Conservation (phyloP, 2,329 filamentous ascomycete genomes). For the Septoria petroselini region DNA sequence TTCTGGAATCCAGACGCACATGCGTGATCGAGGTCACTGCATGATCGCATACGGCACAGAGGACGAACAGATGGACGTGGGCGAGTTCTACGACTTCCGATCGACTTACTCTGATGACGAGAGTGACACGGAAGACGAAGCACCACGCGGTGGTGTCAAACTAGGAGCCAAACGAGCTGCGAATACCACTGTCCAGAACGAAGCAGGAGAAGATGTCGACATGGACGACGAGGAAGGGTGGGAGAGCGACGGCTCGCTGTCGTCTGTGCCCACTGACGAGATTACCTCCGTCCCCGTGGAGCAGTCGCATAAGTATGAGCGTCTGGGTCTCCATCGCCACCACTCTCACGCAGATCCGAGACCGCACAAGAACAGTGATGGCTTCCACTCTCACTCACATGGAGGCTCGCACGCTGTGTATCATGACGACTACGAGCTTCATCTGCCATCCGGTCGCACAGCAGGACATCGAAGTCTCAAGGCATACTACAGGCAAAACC, state of each 20-base stretch:
- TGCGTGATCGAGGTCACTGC: constrained; percentile 95
- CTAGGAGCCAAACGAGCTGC: constrained; percentile 59
- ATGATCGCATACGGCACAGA: constrained; percentile 90
- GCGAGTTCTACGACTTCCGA: constrained; percentile 95
- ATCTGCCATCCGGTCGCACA: constrained; percentile 83
- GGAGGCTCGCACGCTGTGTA: constrained; percentile 71
- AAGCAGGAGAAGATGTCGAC: constrained; percentile 55
- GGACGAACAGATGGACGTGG: constrained; percentile 87
- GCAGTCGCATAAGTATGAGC: constrained; percentile 67
- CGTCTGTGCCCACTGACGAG: constrained; percentile 81
- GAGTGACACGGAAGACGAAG: constrained; percentile 57
- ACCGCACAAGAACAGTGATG: constrained; percentile 70
- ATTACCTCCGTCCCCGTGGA: constrained; percentile 76
- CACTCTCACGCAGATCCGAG: constrained; percentile 68
- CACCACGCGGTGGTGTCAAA: constrained; percentile 60
- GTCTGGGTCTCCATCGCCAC: constrained; percentile 69
- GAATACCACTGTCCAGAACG: constrained; percentile 45
- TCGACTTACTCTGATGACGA: constrained; percentile 85
- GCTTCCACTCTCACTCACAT: constrained; percentile 80
- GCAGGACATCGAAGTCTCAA: constrained; percentile 86
- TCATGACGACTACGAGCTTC: constrained; percentile 88
- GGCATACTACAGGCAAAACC: constrained; percentile 88
- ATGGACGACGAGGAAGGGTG: constrained; percentile 70
- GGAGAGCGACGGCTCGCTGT: constrained; percentile 87
- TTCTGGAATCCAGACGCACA: constrained; percentile 86